phyloP scores from a whole-genome alignment of 352 stramenopile species.

The Phytophthora sp. region DNA sequence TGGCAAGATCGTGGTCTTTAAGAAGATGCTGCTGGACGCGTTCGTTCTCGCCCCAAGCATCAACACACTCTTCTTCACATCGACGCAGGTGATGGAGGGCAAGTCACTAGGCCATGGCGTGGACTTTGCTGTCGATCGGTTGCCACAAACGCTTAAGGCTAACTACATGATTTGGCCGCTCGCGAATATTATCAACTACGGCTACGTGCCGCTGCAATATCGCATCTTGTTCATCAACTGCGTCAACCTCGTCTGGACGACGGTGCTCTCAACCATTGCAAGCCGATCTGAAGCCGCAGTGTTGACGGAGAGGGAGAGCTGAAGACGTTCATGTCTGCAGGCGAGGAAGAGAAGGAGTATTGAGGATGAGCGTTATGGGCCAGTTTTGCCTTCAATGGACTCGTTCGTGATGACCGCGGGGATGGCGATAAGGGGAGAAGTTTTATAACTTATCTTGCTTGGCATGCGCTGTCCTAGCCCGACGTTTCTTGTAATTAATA shows the following conservation, averaged over 20 bases:
- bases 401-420: too few species aligned
- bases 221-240: conserved; percentile 54
- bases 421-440: too few species aligned
- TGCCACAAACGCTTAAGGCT: conserved; percentile 44
- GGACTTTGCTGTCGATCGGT: conserved; percentile 35
- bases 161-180: conserved; percentile 57
- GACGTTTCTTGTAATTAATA: conserved; percentile 15
- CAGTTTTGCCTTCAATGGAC: too few species aligned
- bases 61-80: conserved; percentile 54
- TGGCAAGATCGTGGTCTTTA: conserved; percentile 41
- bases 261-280: conserved; percentile 46
- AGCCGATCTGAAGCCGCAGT: conserved; percentile 20
- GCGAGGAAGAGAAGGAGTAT: conserved; percentile 13
- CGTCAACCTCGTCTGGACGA: conserved; percentile 54
- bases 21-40: conserved; percentile 53
- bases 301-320: conserved; percentile 7
- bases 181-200: conserved; percentile 48
- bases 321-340: conserved; percentile 1
- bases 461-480: too few species aligned
- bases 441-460: too few species aligned
- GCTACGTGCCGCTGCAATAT: conserved; percentile 48
- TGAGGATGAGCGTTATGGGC: background rate
- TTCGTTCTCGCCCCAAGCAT: conserved; percentile 42
- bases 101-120: conserved; percentile 29
- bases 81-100: conserved; percentile 43